phyloP scores from a whole-genome alignment of 2,329 filamentous ascomycete species.

The Nemania sp. region DNA sequence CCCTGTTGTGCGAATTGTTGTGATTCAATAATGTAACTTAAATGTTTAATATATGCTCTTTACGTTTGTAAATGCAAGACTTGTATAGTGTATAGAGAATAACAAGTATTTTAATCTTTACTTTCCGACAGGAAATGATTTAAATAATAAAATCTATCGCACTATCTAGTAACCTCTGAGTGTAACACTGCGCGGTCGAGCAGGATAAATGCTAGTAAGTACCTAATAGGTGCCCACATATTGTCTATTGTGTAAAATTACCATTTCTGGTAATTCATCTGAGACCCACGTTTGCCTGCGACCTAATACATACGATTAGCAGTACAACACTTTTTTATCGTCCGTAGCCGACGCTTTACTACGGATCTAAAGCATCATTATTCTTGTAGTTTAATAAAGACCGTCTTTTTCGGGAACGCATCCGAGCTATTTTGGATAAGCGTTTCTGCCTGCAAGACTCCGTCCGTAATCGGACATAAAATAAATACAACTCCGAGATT shows the following conservation, averaged over 20 bases:
- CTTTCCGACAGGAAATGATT: too few species aligned
- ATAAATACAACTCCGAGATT: neutral
- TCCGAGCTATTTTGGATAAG: neutral
- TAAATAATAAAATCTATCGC: neutral
- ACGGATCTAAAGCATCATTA: neutral
- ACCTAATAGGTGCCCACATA: neutral
- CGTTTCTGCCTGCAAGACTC: conserved; percentile 1
- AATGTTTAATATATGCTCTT: too few species aligned
- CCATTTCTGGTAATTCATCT: conserved; percentile 18
- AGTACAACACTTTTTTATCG: neutral
- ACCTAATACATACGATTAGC: neutral
- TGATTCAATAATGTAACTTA: too few species aligned
- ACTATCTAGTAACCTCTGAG: neutral
- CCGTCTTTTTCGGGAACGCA: neutral
- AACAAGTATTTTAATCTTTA: too few species aligned
- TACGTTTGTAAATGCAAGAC: too few species aligned
- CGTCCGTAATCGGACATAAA: neutral
- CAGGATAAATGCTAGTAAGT: neutral
- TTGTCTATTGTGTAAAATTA: conserved; percentile 13
- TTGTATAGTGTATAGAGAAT: too few species aligned
- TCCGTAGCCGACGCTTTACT: neutral
- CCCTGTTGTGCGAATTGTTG: too few species aligned
- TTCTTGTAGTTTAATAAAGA: neutral
- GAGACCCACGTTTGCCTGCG: neutral
- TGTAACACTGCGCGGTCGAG: neutral